These are phyloP conservation scores for Suhomyces kilbournensis DNA, from an alignment of 805 yeast species.

Conservation along the genomic window DNA sequence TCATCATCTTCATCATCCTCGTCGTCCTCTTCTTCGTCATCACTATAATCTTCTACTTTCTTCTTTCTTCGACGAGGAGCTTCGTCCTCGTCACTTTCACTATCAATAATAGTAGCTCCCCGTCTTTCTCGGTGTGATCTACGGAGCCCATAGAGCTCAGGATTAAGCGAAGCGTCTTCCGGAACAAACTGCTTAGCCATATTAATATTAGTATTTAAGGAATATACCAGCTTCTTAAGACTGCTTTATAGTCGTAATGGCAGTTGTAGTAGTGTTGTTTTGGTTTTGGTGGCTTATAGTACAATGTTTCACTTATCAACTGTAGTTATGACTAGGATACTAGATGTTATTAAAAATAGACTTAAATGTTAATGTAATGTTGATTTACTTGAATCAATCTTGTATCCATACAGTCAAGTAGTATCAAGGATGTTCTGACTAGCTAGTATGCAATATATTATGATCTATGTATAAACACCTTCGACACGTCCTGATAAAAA, in stretches of 20 bases:
- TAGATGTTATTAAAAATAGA: background rate
- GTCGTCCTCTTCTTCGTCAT: slow-evolving; percentile 17
- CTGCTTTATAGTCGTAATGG: background rate
- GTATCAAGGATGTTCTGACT: background rate
- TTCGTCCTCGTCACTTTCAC: slow-evolving; percentile 34
- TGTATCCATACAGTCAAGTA: background rate
- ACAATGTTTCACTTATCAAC: background rate
- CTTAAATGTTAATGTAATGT: background rate
- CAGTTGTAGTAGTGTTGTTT: background rate
- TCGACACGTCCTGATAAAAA: background rate
- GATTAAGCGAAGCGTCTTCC: slow-evolving; percentile 61
- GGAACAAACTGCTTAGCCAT: slow-evolving; percentile 35
- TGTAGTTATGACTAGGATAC: background rate
- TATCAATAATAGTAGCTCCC: slow-evolving; percentile 30
- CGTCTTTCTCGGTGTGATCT: slow-evolving; percentile 66
- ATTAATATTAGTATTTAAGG: no score
- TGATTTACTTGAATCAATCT: background rate
- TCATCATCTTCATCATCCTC: slow-evolving; percentile 19
- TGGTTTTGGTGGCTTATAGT: background rate
- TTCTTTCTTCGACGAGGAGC: slow-evolving; percentile 12
- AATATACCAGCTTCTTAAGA: no score
- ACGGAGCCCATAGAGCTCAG: slow-evolving; percentile 81
- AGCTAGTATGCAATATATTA: background rate
- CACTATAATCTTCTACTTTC: slow-evolving; percentile 13
- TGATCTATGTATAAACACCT: background rate